A percentile compares a stretch with the other conserved stretches of the same genome.
Evolutionary conservation across 495 filamentous ascomycete species (phyloP).

Genomic region (Tuber aestivum): DNA sequence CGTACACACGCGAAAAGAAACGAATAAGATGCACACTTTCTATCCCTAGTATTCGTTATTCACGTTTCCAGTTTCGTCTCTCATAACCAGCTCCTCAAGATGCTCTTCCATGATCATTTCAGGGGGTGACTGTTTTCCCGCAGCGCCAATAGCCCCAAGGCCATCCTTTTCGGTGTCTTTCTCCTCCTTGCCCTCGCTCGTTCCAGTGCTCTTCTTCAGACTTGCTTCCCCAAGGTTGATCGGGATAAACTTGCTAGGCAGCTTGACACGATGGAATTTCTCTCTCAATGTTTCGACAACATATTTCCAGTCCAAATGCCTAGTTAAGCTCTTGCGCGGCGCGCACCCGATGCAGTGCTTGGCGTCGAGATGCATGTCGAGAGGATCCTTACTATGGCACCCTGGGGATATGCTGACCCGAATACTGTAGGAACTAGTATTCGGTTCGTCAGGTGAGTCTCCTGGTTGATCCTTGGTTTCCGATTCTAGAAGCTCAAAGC

Average conservation of each 20-base stretch:
- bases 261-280: constrained; percentile 91
- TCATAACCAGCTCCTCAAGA: not conserved
- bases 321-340: constrained; percentile 77
- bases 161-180: constrained; percentile 10
- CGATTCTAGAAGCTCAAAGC: constrained; percentile 94
- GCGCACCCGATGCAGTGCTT: constrained; percentile 92
- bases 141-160: not conserved
- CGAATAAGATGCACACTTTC: not conserved
- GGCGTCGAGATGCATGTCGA: constrained; percentile 92
- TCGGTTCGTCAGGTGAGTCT: constrained; percentile 49
- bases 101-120: constrained; percentile 3
- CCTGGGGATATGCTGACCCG: constrained; percentile 92
- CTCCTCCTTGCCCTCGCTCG: constrained; percentile 16
- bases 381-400: constrained; percentile 88
- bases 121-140: not conserved
- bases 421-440: constrained; percentile 83
- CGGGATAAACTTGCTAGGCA: constrained; percentile 88
- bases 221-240: constrained; percentile 59
- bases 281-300: constrained; percentile 89
- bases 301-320: constrained; percentile 91
- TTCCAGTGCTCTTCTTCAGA: constrained; percentile 15
- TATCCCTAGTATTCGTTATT: not conserved
- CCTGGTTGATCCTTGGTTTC: constrained; percentile 48
- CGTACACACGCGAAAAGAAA: not conserved
- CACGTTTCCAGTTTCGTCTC: not conserved